phyloP scores from a whole-genome alignment of 768 basidiomycete species.

The Lentinula sp. region DNA sequence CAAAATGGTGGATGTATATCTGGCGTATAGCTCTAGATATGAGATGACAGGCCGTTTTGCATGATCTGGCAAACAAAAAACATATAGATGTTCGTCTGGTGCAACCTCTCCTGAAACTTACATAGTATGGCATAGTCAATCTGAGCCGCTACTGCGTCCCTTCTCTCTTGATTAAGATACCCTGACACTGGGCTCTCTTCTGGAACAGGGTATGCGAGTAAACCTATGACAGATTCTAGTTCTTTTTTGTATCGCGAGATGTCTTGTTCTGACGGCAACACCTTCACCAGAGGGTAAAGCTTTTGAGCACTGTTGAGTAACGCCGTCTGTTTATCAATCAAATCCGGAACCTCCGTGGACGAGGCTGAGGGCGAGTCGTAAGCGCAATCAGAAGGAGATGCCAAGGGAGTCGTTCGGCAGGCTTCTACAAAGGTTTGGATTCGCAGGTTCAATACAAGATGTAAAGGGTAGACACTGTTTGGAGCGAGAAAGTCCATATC shows the following conservation, averaged over 20 bases:
- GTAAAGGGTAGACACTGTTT: conserved; percentile 66
- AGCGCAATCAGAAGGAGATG: conserved; percentile 21
- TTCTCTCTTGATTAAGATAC: conserved; percentile 71
- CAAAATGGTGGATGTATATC: conserved; percentile 64
- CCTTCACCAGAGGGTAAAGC: conserved; percentile 55
- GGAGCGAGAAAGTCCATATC: conserved; percentile 44
- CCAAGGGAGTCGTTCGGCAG: conserved; percentile 66
- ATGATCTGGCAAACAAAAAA: not conserved
- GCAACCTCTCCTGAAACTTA: conserved; percentile 40
- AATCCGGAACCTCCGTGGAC: conserved; percentile 15
- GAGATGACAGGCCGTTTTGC: conserved; percentile 42
- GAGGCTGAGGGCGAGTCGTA: conserved; percentile 3
- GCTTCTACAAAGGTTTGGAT: conserved; percentile 86
- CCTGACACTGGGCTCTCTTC: conserved; percentile 69
- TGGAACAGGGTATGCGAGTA: conserved; percentile 81
- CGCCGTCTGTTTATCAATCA: conserved; percentile 36
- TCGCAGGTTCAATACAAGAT: conserved; percentile 78
- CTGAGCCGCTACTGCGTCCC: conserved; percentile 81
- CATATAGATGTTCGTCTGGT: conserved; percentile 9
- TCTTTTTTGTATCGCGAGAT: conserved; percentile 61
- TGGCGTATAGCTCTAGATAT: conserved; percentile 54
- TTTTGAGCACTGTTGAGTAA: conserved; percentile 59
- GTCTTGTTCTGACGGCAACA: conserved; percentile 49
- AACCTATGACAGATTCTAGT: conserved; percentile 63
- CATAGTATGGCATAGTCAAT: conserved; percentile 83